Percentiles rank a stretch among this genome's conserved stretches.
These are phyloP conservation scores for Cystobasidium onofrii DNA, from an alignment of 768 basidiomycete species.

Conservation along the genomic window DNA sequence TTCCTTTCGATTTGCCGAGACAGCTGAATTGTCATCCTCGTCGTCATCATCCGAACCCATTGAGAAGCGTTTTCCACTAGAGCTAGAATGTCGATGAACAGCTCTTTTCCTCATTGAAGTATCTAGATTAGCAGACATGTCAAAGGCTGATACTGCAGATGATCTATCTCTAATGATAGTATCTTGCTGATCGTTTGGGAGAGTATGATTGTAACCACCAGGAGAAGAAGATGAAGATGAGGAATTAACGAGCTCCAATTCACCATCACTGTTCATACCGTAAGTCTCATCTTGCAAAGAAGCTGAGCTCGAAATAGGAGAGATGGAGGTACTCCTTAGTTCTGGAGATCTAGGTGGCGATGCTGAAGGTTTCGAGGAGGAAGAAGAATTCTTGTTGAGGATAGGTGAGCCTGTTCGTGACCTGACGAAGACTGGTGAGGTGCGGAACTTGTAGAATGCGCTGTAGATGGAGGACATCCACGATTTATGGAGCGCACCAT, in stretches of 20 bases:
- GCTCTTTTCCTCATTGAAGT: neutral
- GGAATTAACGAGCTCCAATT: neutral
- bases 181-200: neutral
- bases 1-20: neutral
- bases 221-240: constrained; percentile 10
- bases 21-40: too few relatives aligned
- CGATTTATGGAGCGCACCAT: too few relatives aligned
- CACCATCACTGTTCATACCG: constrained; percentile 9
- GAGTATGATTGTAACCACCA: neutral
- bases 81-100: neutral
- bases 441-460: constrained; percentile 29
- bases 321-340: constrained; percentile 9
- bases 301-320: constrained; percentile 18
- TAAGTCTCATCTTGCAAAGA: neutral
- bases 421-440: constrained; percentile 16
- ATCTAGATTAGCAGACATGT: neutral
- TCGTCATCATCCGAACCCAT: neutral
- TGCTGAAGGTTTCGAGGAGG: neutral
- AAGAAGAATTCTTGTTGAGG: neutral
- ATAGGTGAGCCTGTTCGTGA: constrained; percentile 16
- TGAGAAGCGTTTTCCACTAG: constrained; percentile 7
- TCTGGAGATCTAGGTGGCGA: constrained; percentile 7
- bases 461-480: neutral
- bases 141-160: neutral
- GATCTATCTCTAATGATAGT: neutral